Evolutionary conservation across 1,139 yeast genomes (phyloP).

Genomic region (Lipomyces yarrowii): DNA sequence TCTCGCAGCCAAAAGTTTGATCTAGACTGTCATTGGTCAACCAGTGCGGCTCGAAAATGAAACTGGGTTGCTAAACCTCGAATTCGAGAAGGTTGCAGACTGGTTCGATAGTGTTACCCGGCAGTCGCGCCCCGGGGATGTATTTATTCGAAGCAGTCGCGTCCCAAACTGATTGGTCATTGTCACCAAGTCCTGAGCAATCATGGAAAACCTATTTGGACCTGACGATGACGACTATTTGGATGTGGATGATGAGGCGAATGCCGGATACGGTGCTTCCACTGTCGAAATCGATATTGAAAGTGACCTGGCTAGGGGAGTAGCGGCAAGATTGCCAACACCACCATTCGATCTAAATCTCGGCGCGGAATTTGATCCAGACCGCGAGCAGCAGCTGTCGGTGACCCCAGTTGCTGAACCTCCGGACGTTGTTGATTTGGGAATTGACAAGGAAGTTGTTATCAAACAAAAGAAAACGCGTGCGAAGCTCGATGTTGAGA

Average conservation of each 20-base stretch:
- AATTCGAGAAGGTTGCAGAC: not conserved
- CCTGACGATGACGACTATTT: conserved; percentile 6
- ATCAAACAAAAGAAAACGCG: conserved; percentile 35
- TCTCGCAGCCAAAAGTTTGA: not conserved
- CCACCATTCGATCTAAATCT: not conserved
- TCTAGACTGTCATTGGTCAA: not conserved
- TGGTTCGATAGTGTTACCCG: not conserved
- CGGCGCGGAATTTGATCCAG: not conserved
- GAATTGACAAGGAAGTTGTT: conserved; percentile 44
- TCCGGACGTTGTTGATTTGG: conserved; percentile 36
- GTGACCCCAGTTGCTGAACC: not conserved
- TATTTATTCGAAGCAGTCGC: not conserved
- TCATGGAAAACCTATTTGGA: conserved; percentile 16
- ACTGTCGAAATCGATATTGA: conserved; percentile 1
- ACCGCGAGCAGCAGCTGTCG: not conserved
- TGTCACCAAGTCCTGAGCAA: no score
- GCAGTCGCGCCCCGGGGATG: conserved; percentile 1
- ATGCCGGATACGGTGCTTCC: not conserved
- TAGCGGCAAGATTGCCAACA: not conserved
- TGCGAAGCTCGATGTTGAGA: conserved; percentile 45
- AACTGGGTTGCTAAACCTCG: not conserved
- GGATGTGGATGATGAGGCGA: conserved; percentile 1
- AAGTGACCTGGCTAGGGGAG: not conserved
- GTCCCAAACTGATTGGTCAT: no score
- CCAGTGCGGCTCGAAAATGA: not conserved